A percentile compares a stretch with the other conserved stretches of the same genome.
Conservation (phyloP, 108 stramenopile species). For the Nannochloropsis gaditana region DNA sequence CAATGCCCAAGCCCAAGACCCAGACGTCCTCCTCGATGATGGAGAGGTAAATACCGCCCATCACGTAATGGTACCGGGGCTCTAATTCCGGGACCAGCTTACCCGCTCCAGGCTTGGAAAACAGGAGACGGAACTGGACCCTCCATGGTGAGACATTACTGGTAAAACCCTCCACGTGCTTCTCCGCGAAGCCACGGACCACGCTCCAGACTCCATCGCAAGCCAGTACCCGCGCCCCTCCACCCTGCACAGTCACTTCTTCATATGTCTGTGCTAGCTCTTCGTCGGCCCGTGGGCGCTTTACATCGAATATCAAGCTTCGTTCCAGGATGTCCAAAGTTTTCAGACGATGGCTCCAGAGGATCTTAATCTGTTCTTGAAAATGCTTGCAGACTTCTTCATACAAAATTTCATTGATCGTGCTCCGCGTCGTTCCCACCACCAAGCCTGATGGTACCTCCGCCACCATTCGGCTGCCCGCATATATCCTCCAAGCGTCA, state of each 20-base stretch:
- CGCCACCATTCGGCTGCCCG: neutral
- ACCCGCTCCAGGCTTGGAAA: neutral
- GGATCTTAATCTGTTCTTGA: neutral
- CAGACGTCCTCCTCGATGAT: neutral
- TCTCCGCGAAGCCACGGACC: neutral
- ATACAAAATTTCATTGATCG: neutral
- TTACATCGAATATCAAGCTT: neutral
- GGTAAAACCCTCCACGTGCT: neutral
- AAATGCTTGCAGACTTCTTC: conserved; percentile 17
- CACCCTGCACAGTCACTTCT: neutral
- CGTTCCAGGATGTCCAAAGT: neutral
- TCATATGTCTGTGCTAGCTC: neutral
- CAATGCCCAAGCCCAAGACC: conserved; percentile 16
- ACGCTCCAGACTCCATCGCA: conserved; percentile 15
- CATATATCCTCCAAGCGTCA: conserved; percentile 4
- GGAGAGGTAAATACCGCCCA: neutral
- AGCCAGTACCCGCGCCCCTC: conserved; percentile 1
- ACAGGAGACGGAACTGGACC: neutral
- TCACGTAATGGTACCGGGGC: conserved; percentile 2
- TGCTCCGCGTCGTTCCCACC: conserved; percentile 4
- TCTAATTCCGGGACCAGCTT: neutral
- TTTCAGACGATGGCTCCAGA: neutral
- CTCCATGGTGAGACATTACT: neutral
- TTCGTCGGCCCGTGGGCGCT: neutral
- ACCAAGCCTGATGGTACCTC: neutral